Percentiles rank a stretch among this genome's conserved stretches.
phyloP scores from a whole-genome alignment of 2,329 filamentous ascomycete genomes.

The Didymella arachidicola region DNA sequence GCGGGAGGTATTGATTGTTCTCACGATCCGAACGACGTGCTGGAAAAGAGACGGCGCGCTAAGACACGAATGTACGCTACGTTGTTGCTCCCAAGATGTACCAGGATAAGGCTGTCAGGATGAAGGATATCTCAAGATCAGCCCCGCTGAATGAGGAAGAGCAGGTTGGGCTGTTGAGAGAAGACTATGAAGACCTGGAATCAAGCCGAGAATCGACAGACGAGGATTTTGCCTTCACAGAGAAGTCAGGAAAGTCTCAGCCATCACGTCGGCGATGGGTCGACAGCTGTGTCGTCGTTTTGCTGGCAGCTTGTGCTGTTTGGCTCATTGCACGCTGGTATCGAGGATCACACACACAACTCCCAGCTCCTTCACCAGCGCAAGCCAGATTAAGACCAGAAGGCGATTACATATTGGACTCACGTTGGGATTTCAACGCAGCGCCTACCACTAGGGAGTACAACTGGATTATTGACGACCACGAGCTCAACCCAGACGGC shows the following conservation, averaged over 20 bases:
- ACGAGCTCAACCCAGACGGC: constrained; percentile 66
- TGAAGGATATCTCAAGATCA: constrained; percentile 12
- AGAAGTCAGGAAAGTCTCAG: background rate
- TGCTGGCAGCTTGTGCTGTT: background rate
- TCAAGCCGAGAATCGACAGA: constrained; percentile 8
- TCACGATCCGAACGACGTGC: background rate
- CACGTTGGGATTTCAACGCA: constrained; percentile 63
- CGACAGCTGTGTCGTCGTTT: background rate
- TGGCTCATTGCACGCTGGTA: constrained; percentile 2
- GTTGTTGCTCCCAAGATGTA: background rate
- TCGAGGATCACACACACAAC: background rate
- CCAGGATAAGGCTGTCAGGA: constrained; percentile 5
- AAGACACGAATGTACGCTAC: background rate
- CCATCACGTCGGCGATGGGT: background rate
- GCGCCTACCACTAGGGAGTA: constrained; percentile 63
- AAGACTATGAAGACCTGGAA: constrained; percentile 19
- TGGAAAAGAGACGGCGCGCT: background rate
- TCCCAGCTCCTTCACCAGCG: background rate
- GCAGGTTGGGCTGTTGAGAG: constrained; percentile 30
- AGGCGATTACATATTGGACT: constrained; percentile 60
- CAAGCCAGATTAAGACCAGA: constrained; percentile 31
- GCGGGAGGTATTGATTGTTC: background rate
- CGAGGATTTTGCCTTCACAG: background rate
- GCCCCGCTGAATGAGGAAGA: constrained; percentile 22
- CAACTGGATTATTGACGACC: constrained; percentile 67